Evolutionary conservation across 306 rosid species (phyloP).

Genomic region (Casuarina cunninghamiana): DNA sequence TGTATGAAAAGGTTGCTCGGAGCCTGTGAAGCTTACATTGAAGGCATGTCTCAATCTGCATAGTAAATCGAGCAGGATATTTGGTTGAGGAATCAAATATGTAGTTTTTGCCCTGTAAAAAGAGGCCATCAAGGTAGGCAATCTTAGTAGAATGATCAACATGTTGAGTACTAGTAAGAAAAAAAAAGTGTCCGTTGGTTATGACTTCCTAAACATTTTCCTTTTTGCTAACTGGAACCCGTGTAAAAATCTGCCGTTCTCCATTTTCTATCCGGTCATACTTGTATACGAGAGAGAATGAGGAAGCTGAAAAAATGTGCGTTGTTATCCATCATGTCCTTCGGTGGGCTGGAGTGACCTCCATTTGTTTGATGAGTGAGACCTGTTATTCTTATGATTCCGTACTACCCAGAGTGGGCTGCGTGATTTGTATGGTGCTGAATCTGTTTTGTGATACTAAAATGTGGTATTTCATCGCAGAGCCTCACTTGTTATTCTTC

Average conservation of each 20-base stretch:
- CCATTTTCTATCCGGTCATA: background rate
- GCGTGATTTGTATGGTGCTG: too few relatives aligned
- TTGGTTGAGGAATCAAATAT: background rate
- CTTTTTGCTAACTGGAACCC: background rate
- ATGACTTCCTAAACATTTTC: background rate
- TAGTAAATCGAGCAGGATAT: background rate
- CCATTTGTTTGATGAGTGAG: background rate
- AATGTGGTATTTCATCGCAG: too few relatives aligned
- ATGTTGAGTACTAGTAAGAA: background rate
- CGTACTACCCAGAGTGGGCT: background rate
- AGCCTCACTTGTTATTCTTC: too few relatives aligned
- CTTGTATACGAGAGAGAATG: background rate
- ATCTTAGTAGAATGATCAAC: background rate
- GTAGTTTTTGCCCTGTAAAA: background rate
- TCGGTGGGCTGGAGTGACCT: background rate
- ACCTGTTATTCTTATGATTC: background rate
- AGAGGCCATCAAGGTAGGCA: background rate
- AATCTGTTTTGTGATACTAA: too few relatives aligned
- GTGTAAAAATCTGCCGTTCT: background rate
- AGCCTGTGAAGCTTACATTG: constrained; percentile 58
- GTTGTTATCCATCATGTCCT: background rate
- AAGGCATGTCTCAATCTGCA: background rate
- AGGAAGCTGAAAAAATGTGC: background rate
- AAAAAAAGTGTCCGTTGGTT: background rate
- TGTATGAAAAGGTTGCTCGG: constrained; percentile 85